phyloP scores from a whole-genome alignment of 805 yeast species.

The Lipomyces starkeyi region DNA sequence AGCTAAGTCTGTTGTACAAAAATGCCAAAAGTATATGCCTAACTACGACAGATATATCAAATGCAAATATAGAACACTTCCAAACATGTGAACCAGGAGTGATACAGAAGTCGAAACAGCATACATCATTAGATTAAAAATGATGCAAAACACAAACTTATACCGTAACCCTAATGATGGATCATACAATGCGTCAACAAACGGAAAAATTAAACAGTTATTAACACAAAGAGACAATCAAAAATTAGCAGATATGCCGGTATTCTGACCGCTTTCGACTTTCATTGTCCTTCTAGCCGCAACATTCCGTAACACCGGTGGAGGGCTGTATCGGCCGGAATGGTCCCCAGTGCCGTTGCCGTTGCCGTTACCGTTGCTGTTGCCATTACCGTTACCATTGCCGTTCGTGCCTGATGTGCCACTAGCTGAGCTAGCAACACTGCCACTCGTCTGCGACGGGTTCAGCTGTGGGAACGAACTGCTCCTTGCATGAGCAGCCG shows the following conservation, averaged over 20 bases:
- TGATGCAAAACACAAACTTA: not conserved
- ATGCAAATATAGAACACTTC: not conserved
- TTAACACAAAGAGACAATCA: not conserved
- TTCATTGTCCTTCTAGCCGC: not conserved
- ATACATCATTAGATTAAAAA: not conserved
- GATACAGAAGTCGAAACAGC: not conserved
- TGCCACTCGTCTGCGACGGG: slow-evolving; percentile 3
- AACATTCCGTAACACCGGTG: not conserved
- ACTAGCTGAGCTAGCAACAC: not conserved
- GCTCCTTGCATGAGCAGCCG: slow-evolving; percentile 1
- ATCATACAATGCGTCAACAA: not conserved
- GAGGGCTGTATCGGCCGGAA: not conserved
- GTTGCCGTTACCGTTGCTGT: not conserved
- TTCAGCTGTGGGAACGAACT: slow-evolving; percentile 8
- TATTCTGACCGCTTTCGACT: not conserved
- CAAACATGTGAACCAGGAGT: not conserved
- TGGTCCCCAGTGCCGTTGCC: not conserved
- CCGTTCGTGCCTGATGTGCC: slow-evolving; percentile 1
- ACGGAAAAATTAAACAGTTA: not conserved
- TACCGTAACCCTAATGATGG: not conserved
- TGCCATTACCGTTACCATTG: not conserved
- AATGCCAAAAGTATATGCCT: not conserved
- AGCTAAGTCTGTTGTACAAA: not conserved
- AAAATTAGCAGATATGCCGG: slow-evolving; percentile 14
- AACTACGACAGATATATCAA: not conserved